A percentile compares a stretch with the other conserved stretches of the same genome.
Conservation (phyloP, 179 eudicot genomes). For the Beta corolliflora region DNA sequence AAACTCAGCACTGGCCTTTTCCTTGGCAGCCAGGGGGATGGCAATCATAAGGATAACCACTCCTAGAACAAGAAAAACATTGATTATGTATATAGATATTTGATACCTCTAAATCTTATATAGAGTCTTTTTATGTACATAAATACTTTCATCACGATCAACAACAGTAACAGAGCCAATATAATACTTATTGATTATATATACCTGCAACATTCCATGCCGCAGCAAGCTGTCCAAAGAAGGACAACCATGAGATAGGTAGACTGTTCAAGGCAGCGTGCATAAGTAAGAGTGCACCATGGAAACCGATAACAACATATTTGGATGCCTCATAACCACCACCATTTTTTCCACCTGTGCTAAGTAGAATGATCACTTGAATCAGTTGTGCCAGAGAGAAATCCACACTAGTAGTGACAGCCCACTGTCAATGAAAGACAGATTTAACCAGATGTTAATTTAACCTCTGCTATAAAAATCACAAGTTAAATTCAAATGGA, state of each 20-base stretch:
- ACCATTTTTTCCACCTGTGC: slow-evolving; percentile 88
- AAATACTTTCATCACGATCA: neutral
- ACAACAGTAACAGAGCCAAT: neutral
- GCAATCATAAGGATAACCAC: slow-evolving; percentile 89
- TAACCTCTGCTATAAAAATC: too few relatives aligned
- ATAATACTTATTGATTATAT: neutral
- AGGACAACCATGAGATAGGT: slow-evolving; percentile 77
- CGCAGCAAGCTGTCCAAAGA: slow-evolving; percentile 88
- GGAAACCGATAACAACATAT: slow-evolving; percentile 72
- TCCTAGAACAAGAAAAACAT: slow-evolving; percentile 45
- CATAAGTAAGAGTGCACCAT: slow-evolving; percentile 71
- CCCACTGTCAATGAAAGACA: slow-evolving; percentile 73
- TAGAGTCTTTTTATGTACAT: neutral
- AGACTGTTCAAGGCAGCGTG: slow-evolving; percentile 89
- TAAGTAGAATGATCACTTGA: slow-evolving; percentile 84
- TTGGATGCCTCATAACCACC: slow-evolving; percentile 92
- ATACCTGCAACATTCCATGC: slow-evolving; percentile 84
- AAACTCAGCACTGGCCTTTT: slow-evolving; percentile 76
- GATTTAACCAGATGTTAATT: slow-evolving; percentile 20
- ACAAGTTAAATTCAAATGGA: neutral
- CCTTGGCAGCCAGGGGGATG: slow-evolving; percentile 72
- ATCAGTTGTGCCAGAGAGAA: slow-evolving; percentile 86
- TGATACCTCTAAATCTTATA: slow-evolving; percentile 52
- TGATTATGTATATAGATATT: neutral
- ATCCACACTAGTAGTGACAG: slow-evolving; percentile 87